phyloP scores from a whole-genome alignment of 129 eudicot species.

The Centrapalus pauciflorus region DNA sequence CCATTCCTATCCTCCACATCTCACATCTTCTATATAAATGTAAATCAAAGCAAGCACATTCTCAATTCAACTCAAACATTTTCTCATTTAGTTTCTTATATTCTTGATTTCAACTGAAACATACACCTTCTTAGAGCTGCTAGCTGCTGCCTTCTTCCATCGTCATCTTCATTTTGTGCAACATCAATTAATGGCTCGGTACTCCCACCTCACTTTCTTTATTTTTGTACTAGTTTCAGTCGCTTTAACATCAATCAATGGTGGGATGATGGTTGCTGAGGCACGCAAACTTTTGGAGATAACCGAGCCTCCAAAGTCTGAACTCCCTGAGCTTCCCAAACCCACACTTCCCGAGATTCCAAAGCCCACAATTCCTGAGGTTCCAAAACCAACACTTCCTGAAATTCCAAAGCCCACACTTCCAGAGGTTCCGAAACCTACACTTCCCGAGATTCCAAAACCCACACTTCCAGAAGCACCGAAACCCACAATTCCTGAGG shows the following conservation, averaged over 20 bases:
- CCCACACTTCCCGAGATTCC: neutral
- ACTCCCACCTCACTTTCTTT: neutral
- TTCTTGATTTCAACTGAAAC: too few species aligned
- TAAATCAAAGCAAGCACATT: neutral
- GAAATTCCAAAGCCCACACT: neutral
- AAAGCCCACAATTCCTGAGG: neutral
- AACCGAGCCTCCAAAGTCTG: conserved; percentile 1
- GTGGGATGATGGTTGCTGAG: neutral
- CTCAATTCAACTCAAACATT: neutral
- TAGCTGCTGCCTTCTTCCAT: too few species aligned
- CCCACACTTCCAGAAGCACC: conserved; percentile 10
- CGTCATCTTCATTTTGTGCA: neutral
- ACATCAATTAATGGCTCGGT: conserved; percentile 20
- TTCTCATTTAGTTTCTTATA: neutral
- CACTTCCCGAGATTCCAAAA: neutral
- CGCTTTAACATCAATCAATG: neutral
- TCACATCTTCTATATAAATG: conserved; percentile 4
- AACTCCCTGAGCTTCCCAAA: conserved; percentile 7
- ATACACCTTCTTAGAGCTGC: too few species aligned
- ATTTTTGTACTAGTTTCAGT: neutral
- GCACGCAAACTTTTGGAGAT: conserved; percentile 5
- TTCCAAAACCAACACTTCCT: neutral
- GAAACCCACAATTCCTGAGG: neutral
- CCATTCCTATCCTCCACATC: neutral
- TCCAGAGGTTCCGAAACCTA: neutral